These are phyloP conservation scores for Spizellomyces punctatus DNA, from an alignment of 192 early-diverging fungal species.

Conservation along the genomic window DNA sequence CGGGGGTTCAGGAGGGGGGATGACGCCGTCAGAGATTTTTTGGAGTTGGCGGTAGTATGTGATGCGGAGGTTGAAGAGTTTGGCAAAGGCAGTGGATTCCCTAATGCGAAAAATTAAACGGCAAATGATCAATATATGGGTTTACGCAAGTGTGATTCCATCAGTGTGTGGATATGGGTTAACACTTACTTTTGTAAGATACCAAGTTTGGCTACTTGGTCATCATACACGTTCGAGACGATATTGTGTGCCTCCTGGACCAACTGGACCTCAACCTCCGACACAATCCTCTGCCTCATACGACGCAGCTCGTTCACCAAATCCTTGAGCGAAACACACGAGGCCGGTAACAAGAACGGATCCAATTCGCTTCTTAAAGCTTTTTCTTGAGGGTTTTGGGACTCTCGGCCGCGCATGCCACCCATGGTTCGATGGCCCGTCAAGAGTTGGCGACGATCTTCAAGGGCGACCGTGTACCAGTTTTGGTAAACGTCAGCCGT, in stretches of 20 bases:
- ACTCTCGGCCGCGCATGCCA: too few relatives aligned
- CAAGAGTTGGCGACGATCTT: slow-evolving; percentile 41
- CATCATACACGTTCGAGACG: too few relatives aligned
- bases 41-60: slow-evolving; percentile 46
- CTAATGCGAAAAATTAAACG: too few relatives aligned
- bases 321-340: too few relatives aligned
- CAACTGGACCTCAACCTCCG: too few relatives aligned
- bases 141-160: too few relatives aligned
- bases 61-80: slow-evolving; percentile 47
- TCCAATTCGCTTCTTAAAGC: slow-evolving; percentile 12
- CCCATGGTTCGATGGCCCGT: slow-evolving; percentile 13
- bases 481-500: slow-evolving; percentile 13
- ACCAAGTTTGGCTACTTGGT: too few relatives aligned
- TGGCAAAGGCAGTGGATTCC: slow-evolving; percentile 30
- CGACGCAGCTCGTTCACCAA: slow-evolving; percentile 16
- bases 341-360: slow-evolving; percentile 5
- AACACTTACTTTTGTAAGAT: too few relatives aligned
- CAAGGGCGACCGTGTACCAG: slow-evolving; percentile 26
- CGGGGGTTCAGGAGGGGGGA: slow-evolving; percentile 23
- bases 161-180: too few relatives aligned
- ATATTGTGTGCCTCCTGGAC: too few relatives aligned
- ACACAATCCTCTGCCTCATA: too few relatives aligned
- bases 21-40: slow-evolving; percentile 43
- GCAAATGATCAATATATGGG: too few relatives aligned
- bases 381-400: not conserved